Evolutionary conservation across 345 rosid species (phyloP).

Genomic region (Toxicodendron radicans): DNA sequence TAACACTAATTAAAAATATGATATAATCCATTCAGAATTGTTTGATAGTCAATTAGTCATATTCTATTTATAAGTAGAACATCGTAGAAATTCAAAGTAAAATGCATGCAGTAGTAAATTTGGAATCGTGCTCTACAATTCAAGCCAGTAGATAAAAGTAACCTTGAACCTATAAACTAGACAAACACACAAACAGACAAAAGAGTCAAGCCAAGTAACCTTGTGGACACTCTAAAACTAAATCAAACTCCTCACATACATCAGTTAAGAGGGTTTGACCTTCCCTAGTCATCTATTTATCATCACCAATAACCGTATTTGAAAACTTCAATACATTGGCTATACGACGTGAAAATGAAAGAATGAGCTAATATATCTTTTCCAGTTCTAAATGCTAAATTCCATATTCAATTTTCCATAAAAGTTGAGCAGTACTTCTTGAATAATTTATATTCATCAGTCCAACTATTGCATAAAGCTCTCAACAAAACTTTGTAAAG

Average conservation of each 20-base stretch:
- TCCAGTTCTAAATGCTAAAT: not conserved
- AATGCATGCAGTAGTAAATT: too few species aligned
- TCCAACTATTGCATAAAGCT: slow-evolving; percentile 2
- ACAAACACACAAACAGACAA: too few species aligned
- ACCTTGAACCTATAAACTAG: too few species aligned
- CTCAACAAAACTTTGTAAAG: not conserved
- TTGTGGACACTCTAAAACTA: not conserved
- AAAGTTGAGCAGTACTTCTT: not conserved
- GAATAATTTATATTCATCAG: not conserved
- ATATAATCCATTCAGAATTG: too few species aligned
- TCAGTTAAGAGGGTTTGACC: not conserved
- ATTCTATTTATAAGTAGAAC: too few species aligned
- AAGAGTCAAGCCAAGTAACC: not conserved
- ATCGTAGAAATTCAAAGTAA: too few species aligned
- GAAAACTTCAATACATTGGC: not conserved
- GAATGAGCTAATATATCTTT: not conserved
- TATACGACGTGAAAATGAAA: not conserved
- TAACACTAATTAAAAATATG: too few species aligned
- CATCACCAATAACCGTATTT: slow-evolving; percentile 8
- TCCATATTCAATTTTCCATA: not conserved
- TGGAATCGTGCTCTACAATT: too few species aligned
- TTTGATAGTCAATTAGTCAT: too few species aligned
- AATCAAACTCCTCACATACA: not conserved
- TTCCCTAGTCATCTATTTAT: not conserved
- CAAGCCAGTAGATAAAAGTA: too few species aligned